Evolutionary conservation across 768 basidiomycete genomes (phyloP).

Genomic region (Suillus occidentalis): DNA sequence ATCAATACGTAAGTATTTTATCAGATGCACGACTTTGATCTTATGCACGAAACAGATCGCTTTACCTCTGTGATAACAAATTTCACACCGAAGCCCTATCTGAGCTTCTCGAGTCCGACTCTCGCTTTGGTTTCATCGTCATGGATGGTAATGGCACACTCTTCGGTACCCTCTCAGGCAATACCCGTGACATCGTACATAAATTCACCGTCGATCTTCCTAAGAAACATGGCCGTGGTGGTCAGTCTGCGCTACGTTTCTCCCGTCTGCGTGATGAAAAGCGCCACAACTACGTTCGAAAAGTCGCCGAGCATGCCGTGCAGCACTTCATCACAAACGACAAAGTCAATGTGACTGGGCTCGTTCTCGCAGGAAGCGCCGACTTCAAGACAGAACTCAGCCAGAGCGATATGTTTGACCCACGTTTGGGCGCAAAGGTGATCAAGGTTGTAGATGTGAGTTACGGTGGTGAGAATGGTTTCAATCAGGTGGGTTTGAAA

Average conservation of each 20-base stretch:
- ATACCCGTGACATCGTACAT: slow-evolving; percentile 95
- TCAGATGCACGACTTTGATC: slow-evolving; percentile 3
- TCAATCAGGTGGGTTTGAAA: slow-evolving; percentile 81
- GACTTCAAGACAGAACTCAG: slow-evolving; percentile 99
- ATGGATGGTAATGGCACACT: slow-evolving; percentile 99
- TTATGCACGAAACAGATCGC: slow-evolving; percentile 56
- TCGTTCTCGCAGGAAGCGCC: slow-evolving; percentile 95
- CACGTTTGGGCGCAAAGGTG: slow-evolving; percentile 81
- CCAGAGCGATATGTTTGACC: slow-evolving; percentile 96
- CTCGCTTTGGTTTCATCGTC: slow-evolving; percentile 98
- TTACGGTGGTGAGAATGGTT: slow-evolving; percentile 98
- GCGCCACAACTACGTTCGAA: slow-evolving; percentile 99
- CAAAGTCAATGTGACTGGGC: slow-evolving; percentile 96
- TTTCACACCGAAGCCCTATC: slow-evolving; percentile 98
- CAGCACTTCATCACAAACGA: slow-evolving; percentile 98
- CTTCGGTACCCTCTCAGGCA: slow-evolving; percentile 93
- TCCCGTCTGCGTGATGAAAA: slow-evolving; percentile 99
- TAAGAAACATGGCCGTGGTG: slow-evolving; percentile 99
- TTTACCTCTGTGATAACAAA: slow-evolving; percentile 99
- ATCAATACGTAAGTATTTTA: slow-evolving; percentile 84
- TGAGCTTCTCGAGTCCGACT: slow-evolving; percentile 95
- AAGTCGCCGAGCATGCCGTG: slow-evolving; percentile 95
- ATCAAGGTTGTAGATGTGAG: slow-evolving; percentile 99
- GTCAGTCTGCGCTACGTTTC: slow-evolving; percentile 99
- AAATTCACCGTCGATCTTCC: slow-evolving; percentile 99